phyloP scores from a whole-genome alignment of 2,329 filamentous ascomycete genomes.

The Gyromitra esculenta region DNA sequence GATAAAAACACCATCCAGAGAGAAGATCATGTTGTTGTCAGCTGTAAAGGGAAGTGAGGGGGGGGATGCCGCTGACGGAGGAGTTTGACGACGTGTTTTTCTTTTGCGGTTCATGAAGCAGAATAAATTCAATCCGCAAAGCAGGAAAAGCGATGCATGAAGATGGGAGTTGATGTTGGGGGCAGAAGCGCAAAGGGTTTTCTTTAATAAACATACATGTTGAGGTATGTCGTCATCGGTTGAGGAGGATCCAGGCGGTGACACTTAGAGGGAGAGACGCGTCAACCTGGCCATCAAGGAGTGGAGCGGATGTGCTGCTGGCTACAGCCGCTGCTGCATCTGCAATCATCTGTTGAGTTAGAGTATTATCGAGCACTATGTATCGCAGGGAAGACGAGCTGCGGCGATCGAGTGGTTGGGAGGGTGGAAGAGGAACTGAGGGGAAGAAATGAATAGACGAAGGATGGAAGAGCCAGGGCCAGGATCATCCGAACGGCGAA shows the following conservation, averaged over 20 bases:
- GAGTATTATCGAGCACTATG: conserved; percentile 18
- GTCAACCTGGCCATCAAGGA: conserved; percentile 42
- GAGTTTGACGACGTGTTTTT: background rate
- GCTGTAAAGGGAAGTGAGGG: background rate
- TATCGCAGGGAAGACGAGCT: conserved; percentile 38
- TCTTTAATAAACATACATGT: conserved; percentile 36
- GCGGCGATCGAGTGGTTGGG: conserved; percentile 39
- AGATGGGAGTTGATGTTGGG: conserved; percentile 25
- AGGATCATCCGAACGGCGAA: conserved; percentile 34
- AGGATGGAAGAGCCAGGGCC: conserved; percentile 42
- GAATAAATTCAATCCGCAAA: background rate
- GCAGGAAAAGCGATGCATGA: conserved; percentile 27
- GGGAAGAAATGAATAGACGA: conserved; percentile 38
- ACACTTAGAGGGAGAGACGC: conserved; percentile 33
- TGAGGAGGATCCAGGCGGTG: conserved; percentile 33
- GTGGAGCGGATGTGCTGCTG: conserved; percentile 22
- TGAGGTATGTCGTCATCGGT: conserved; percentile 43
- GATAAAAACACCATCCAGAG: background rate
- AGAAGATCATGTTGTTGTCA: background rate
- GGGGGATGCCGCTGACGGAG: background rate
- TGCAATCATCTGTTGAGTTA: conserved; percentile 41
- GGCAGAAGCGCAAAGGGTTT: conserved; percentile 15
- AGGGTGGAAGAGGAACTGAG: background rate
- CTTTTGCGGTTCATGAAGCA: background rate
- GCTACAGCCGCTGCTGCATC: conserved; percentile 17